A percentile compares a stretch with the other conserved stretches of the same genome.
phyloP scores from a whole-genome alignment of 2,329 filamentous ascomycete genomes.

The Anthostomella pinea region DNA sequence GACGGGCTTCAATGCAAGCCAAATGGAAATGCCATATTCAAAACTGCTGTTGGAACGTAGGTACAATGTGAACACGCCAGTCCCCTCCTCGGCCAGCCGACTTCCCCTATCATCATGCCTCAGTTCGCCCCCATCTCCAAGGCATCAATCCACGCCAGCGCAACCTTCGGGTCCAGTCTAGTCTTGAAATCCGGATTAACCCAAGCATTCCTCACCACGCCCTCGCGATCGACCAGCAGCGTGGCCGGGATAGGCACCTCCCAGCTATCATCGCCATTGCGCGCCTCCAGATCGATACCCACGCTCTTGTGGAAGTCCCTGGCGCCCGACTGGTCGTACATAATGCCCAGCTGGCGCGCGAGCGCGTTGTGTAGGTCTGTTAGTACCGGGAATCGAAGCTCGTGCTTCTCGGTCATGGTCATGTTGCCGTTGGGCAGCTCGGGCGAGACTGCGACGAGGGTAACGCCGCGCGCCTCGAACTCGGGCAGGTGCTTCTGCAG shows the following conservation, averaged over 20 bases:
- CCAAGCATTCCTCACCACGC: slow-evolving; percentile 30
- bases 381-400: slow-evolving; percentile 39
- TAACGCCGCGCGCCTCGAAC: slow-evolving; percentile 36
- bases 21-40: no score
- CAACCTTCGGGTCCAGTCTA: slow-evolving; percentile 34
- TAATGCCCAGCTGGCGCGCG: slow-evolving; percentile 36
- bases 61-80: no score
- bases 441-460: slow-evolving; percentile 41
- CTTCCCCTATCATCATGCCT: no score
- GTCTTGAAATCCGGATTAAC: slow-evolving; percentile 37
- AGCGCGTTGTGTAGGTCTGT: slow-evolving; percentile 32
- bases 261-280: slow-evolving; percentile 37
- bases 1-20: no score
- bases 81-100: no score
- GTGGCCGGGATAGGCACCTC: slow-evolving; percentile 39
- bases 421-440: slow-evolving; percentile 39
- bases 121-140: no score
- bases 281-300: slow-evolving; percentile 30
- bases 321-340: slow-evolving; percentile 22
- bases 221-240: slow-evolving; percentile 34
- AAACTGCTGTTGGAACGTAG: no score
- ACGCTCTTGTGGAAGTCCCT: slow-evolving; percentile 24
- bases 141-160: slow-evolving; percentile 34
- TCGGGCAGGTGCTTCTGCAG: slow-evolving; percentile 36
- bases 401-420: slow-evolving; percentile 38